Evolutionary conservation across 208 protist species (phyloP), one percentile per base, ranked within the genome.

Genomic region (Balamuthia mandrillaris): DNA sequence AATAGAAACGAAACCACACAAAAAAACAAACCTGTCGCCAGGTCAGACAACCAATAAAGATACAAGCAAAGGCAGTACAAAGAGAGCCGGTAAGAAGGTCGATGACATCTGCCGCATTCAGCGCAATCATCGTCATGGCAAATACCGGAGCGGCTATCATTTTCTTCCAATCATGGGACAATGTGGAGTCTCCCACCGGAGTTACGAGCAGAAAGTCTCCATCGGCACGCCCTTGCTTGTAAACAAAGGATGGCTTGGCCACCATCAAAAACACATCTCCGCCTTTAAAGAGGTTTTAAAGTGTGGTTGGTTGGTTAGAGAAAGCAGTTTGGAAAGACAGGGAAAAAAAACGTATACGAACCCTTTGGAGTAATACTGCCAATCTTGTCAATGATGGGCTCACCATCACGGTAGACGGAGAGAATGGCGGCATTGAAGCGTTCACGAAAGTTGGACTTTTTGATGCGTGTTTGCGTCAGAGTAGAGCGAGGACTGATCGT

Each of bases 51-150:
- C 72, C 35, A 21, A 31, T 81, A n/a, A 81, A 14, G 45, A 81
- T 56, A 29, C 56, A 42, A 33, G 61, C 18, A 29, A 81, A 81
- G 6, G 72, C 72, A 1, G 72, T 35, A 29, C 72, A 63, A 1
- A 81, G 72, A 0, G 72, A 81, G 21, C 49, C 72, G 35, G 72
- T 81, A 35, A 81, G 49, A 21, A 81, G 72, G 18, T 61, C 45
- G 21, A 39, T 81, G 4, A 81, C 2, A 21, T 81, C 49, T 44
- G 61, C n/a, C 14, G 72, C 47, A 21, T 44, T 24, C 5, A 81
- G 35, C 1, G 45, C 35, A 21, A 81, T 81, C 72, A 81, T 81
- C 31, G 45, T 3, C 14, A 44, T 31, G 45, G 72, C 72, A 10
- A 63, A 39, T 3, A 33, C 72, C 21, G 52, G 49, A 4, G 72